A percentile compares a stretch with the other conserved stretches of the same genome.
phyloP scores from a whole-genome alignment of 257 asterid genomes.

The Petunia axillaris region DNA sequence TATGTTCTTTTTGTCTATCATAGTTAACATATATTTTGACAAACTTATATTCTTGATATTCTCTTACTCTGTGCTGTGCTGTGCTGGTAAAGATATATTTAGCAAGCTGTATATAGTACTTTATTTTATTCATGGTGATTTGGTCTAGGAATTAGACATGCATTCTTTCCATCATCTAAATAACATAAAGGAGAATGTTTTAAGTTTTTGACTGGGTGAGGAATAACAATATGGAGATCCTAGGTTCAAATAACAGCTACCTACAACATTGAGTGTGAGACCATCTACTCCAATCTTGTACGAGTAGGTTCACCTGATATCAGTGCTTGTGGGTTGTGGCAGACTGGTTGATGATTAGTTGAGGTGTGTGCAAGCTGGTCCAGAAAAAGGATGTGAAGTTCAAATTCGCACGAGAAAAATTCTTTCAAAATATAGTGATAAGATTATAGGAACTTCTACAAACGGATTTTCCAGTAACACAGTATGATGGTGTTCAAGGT shows the following conservation, averaged over 20 bases:
- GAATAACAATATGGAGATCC: background rate
- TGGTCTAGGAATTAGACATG: conserved; percentile 1
- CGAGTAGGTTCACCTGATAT: background rate
- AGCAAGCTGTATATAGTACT: background rate
- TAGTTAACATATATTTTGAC: background rate
- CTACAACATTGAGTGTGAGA: background rate
- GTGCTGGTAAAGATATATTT: conserved; percentile 1
- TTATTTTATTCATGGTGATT: background rate
- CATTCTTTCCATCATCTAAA: background rate
- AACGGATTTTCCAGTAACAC: background rate
- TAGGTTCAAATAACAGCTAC: background rate
- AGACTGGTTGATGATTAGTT: background rate
- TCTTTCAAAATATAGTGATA: background rate
- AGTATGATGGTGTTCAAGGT: background rate
- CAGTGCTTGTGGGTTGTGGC: conserved; percentile 4
- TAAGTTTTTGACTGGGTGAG: background rate
- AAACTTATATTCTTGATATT: background rate
- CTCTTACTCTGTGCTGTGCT: background rate
- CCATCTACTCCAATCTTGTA: background rate
- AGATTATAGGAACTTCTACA: background rate
- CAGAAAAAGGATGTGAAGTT: background rate
- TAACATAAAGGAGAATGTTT: background rate
- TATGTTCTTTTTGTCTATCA: conserved; percentile 1
- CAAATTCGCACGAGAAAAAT: background rate
- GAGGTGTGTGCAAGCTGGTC: background rate